Base-by-base conservation (phyloP, 2,329 filamentous ascomycete genomes). In the Cladosporium sp. region DNA sequence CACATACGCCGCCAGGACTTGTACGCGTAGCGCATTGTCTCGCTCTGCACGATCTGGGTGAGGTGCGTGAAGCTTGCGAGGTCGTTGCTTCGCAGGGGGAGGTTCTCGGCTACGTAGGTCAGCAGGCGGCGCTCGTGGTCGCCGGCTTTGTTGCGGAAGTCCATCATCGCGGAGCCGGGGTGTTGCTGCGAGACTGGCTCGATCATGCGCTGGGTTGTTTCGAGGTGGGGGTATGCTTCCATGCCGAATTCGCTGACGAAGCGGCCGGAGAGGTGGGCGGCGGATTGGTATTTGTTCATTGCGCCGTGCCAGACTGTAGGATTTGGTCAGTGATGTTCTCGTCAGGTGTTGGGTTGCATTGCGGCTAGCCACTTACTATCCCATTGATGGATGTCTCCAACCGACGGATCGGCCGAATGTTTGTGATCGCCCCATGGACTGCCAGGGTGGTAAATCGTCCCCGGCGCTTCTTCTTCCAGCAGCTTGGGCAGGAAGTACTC, bases 181-280 rank as follows among this genome's bases (percentile, higher is more conserved):
- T 91, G 94, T 7, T 91, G 85, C 72, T 97, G 92, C 1, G 86
- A 85, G 61, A 92, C 86, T 58, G 89, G 84, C 64, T 88, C 89
- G 54, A 96, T 85, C 76, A 87, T 96, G n/a, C 87, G 84, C 67
- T 93, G 89, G 72, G 97, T 92, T 0, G 93, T 97, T 70, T 89
- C 87, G 72, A 95, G 87, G 68, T 88, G 88, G 0, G 94, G 93
- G 75, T 97, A 96, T 0, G 91, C 92, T 76, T 97, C 88, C 93
- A 97, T 96, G 66, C 94, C 94, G 72, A 97, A 97, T 75, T 97
- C 94, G 63, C 91, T 93, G 65, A 96, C 93, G 79, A 97, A 97
- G 0, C 93, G 88, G 2, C 93, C 93, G n/a, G 88, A 87, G 0
- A 97, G 86, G 68, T 89, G 89, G 76, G 94, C 92, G 69, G 93